Evolutionary conservation across 169 alveolate species (phyloP).

Genomic region (Besnoitia besnoiti): DNA sequence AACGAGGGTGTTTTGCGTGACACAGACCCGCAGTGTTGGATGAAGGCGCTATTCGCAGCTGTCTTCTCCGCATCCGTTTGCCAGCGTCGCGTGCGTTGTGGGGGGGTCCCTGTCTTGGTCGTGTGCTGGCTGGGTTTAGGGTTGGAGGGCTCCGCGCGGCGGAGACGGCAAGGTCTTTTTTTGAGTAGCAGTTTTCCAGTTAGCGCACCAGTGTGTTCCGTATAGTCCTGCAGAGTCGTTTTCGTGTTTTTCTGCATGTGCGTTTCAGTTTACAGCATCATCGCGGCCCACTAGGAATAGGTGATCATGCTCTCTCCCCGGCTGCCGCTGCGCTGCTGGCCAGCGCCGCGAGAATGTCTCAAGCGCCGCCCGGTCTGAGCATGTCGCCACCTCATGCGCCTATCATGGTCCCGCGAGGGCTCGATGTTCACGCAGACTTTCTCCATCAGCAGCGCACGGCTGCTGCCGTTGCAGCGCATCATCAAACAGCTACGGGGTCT

Average conservation of each 20-base stretch:
- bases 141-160: too few relatives aligned
- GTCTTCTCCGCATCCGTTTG: too few relatives aligned
- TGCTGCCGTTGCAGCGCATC: not conserved
- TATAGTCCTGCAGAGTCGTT: too few relatives aligned
- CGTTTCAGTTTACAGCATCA: not conserved
- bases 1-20: too few relatives aligned
- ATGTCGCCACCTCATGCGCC: not conserved
- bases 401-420: not conserved
- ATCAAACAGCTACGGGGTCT: not conserved
- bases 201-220: too few relatives aligned
- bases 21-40: too few relatives aligned
- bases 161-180: too few relatives aligned
- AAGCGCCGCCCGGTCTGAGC: not conserved
- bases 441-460: conserved; percentile 20
- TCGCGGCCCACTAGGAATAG: not conserved
- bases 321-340: conserved; percentile 21
- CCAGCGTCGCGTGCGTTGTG: too few relatives aligned
- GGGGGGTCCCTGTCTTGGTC: too few relatives aligned
- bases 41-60: too few relatives aligned
- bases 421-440: not conserved
- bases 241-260: not conserved
- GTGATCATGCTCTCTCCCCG: not conserved
- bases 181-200: too few relatives aligned
- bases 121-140: too few relatives aligned
- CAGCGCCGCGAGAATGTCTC: not conserved